These are phyloP conservation scores for Ustilago trichophora DNA, from an alignment of 1,284 basidiomycete genomes.

Conservation along the genomic window DNA sequence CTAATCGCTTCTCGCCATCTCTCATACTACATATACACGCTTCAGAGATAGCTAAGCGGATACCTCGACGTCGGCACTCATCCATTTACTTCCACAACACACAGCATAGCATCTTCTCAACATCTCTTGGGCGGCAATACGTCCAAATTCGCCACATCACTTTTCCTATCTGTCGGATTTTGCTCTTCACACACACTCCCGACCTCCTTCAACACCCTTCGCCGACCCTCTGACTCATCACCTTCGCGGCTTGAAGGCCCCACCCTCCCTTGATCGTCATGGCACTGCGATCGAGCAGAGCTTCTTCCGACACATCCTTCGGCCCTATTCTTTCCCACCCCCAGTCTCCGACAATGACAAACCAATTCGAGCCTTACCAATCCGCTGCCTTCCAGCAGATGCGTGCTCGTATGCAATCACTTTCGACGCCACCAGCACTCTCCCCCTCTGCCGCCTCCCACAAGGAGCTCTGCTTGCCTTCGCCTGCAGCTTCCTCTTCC, in stretches of 20 bases:
- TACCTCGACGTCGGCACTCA: no score
- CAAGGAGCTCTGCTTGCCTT: neutral
- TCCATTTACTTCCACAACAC: no score
- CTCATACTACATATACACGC: neutral
- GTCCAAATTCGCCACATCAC: no score
- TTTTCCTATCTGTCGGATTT: no score
- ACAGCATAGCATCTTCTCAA: neutral
- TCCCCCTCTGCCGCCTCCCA: neutral
- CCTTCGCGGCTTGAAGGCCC: neutral
- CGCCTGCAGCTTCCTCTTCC: neutral
- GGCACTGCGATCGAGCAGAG: neutral
- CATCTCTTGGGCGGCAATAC: neutral
- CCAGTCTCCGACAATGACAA: neutral
- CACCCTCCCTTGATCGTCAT: neutral
- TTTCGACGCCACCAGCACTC: constrained; percentile 4
- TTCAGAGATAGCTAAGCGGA: neutral
- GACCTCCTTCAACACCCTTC: neutral
- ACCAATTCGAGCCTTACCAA: constrained; percentile 11
- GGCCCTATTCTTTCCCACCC: neutral
- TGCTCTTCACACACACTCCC: no score
- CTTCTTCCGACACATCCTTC: neutral
- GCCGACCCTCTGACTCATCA: neutral
- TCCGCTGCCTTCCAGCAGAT: constrained; percentile 11
- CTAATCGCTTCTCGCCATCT: neutral
- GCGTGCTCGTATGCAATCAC: constrained; percentile 10